A percentile compares a stretch with the other conserved stretches of the same genome.
phyloP scores from a whole-genome alignment of 2,329 filamentous ascomycete genomes.

The Epichloe gansuensis region DNA sequence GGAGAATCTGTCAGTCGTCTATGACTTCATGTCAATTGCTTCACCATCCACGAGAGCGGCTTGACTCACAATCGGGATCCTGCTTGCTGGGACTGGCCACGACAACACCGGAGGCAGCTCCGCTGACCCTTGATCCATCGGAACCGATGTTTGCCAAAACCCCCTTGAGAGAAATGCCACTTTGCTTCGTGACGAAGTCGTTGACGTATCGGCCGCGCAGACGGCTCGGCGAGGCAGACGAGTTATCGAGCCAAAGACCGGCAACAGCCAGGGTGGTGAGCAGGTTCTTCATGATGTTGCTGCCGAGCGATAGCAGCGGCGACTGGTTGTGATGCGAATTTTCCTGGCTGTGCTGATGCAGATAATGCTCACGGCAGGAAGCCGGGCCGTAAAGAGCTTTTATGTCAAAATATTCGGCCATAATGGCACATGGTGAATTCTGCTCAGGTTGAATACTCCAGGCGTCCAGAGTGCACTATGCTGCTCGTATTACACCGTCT shows the following conservation, averaged over 20 bases:
- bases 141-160: slow-evolving; percentile 37
- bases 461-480: no score
- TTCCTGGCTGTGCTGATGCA: not conserved
- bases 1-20: not conserved
- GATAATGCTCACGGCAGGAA: not conserved
- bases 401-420: not conserved
- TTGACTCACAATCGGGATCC: slow-evolving; percentile 38
- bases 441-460: no score
- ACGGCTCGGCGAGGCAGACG: not conserved
- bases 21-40: not conserved
- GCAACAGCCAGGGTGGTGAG: not conserved
- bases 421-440: not conserved
- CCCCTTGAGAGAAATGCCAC: slow-evolving; percentile 9
- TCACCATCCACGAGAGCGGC: no score
- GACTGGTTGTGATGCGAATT: not conserved
- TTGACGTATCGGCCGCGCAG: slow-evolving; percentile 14
- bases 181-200: slow-evolving; percentile 11
- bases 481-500: not conserved
- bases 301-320: not conserved
- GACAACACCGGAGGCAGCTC: slow-evolving; percentile 36
- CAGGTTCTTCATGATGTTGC: slow-evolving; percentile 4
- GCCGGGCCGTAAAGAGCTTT: not conserved
- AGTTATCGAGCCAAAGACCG: slow-evolving; percentile 1
- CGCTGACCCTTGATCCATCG: slow-evolving; percentile 32
- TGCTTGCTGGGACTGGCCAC: slow-evolving; percentile 39